A percentile compares a stretch with the other conserved stretches of the same genome.
phyloP scores from a whole-genome alignment of 2,329 filamentous ascomycete genomes.

The Ramularia endophylla region DNA sequence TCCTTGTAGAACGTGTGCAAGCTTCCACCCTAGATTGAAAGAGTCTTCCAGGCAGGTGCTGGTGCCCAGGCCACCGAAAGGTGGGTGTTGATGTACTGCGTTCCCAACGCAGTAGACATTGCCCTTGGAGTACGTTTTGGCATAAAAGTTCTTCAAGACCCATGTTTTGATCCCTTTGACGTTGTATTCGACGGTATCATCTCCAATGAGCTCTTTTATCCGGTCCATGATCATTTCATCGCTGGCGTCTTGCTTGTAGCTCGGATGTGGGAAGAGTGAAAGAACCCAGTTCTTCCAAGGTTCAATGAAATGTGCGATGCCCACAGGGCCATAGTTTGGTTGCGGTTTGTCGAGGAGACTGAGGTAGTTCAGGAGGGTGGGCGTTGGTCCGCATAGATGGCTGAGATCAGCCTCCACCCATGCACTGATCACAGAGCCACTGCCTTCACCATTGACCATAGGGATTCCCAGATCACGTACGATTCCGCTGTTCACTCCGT shows the following conservation, averaged over 20 bases:
- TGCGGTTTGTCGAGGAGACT: neutral
- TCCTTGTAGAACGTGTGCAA: conserved; percentile 17
- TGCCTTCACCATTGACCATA: neutral
- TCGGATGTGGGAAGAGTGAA: conserved; percentile 1
- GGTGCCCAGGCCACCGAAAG: conserved; percentile 47
- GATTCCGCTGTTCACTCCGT: conserved; percentile 3
- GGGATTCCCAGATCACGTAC: conserved; percentile 1
- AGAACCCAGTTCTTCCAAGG: conserved; percentile 3
- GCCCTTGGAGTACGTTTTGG: conserved; percentile 1
- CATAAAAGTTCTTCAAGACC: conserved; percentile 1
- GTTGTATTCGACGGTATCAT: conserved; percentile 3
- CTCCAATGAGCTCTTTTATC: conserved; percentile 3
- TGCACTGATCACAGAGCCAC: conserved; percentile 1
- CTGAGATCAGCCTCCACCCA: conserved; percentile 1
- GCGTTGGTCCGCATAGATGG: conserved; percentile 1
- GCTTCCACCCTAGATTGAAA: conserved; percentile 16
- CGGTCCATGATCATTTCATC: conserved; percentile 2
- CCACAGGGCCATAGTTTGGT: conserved; percentile 2
- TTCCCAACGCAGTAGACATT: conserved; percentile 39
- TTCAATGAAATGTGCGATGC: conserved; percentile 7
- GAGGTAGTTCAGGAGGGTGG: neutral
- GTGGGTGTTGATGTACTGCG: conserved; percentile 53
- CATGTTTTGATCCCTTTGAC: conserved; percentile 4
- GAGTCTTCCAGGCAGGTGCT: conserved; percentile 17
- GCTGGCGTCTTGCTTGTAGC: neutral